Evolutionary conservation across 2,329 filamentous ascomycete species (phyloP).

Genomic region (Canariomyces notabilis): DNA sequence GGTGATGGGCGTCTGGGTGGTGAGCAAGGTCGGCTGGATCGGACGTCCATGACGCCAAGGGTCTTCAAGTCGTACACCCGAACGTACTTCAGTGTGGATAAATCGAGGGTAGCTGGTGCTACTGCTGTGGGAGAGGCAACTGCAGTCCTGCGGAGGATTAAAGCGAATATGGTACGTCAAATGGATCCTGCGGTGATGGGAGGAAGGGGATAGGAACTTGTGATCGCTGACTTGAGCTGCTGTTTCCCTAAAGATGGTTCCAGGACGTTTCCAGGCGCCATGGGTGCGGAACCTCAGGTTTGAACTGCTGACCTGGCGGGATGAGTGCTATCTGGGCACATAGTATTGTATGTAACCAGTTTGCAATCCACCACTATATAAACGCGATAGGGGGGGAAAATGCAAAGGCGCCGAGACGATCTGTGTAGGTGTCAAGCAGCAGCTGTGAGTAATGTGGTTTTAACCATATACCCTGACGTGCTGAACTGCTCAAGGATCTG

Average conservation of each 20-base stretch:
- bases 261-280: slow-evolving; percentile 3
- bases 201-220: no score
- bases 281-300: slow-evolving; percentile 9
- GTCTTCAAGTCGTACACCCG: slow-evolving; percentile 11
- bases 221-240: no score
- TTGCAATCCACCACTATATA: no score
- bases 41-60: background rate
- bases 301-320: slow-evolving; percentile 13
- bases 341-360: no score
- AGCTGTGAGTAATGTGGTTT: no score
- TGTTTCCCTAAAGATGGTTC: slow-evolving; percentile 3
- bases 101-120: background rate
- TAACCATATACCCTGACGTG: no score
- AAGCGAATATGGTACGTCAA: slow-evolving; percentile 8
- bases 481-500: no score
- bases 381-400: no score
- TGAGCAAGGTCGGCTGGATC: background rate
- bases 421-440: no score
- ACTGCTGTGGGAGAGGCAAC: slow-evolving; percentile 3
- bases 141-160: slow-evolving; percentile 12
- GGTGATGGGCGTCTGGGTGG: no score
- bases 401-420: no score
- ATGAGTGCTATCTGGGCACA: background rate
- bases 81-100: slow-evolving; percentile 9
- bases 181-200: no score